phyloP scores from a whole-genome alignment of 140 eudicot species.

The Bidens hawaiensis region DNA sequence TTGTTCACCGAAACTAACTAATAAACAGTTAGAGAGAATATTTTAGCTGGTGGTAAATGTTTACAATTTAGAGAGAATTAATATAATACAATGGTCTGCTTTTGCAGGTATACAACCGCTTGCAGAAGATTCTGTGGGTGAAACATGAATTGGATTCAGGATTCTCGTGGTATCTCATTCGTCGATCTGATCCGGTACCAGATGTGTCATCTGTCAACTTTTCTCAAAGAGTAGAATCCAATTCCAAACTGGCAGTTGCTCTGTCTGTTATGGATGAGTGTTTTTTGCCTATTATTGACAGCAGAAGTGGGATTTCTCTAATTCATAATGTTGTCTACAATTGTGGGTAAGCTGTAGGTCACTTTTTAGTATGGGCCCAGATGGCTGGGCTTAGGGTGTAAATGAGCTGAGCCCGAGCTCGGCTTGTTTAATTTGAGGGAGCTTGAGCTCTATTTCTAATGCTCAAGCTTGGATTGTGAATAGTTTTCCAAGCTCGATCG shows the following conservation, averaged over 20 bases:
- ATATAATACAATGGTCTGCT: background rate
- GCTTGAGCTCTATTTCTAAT: background rate
- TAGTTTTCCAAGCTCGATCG: background rate
- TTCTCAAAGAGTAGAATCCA: constrained; percentile 75
- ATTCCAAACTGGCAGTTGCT: constrained; percentile 88
- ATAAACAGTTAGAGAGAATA: no score
- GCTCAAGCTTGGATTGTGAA: background rate
- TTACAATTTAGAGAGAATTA: background rate
- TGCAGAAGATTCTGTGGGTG: constrained; percentile 79
- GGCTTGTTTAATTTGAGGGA: background rate
- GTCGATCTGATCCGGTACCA: constrained; percentile 47
- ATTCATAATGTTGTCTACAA: constrained; percentile 79
- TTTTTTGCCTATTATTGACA: constrained; percentile 76
- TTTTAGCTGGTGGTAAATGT: background rate
- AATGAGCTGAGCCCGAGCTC: no score
- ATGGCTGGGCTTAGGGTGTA: background rate
- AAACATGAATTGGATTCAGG: constrained; percentile 83
- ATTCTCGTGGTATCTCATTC: constrained; percentile 79
- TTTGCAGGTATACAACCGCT: constrained; percentile 53
- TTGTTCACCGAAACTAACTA: no score
- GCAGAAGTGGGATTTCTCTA: constrained; percentile 77
- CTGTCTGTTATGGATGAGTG: constrained; percentile 81
- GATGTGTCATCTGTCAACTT: constrained; percentile 39
- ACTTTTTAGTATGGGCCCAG: background rate
- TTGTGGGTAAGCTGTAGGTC: constrained; percentile 66